phyloP scores from a whole-genome alignment of 345 rosid species.

The Heritiera fomes region DNA sequence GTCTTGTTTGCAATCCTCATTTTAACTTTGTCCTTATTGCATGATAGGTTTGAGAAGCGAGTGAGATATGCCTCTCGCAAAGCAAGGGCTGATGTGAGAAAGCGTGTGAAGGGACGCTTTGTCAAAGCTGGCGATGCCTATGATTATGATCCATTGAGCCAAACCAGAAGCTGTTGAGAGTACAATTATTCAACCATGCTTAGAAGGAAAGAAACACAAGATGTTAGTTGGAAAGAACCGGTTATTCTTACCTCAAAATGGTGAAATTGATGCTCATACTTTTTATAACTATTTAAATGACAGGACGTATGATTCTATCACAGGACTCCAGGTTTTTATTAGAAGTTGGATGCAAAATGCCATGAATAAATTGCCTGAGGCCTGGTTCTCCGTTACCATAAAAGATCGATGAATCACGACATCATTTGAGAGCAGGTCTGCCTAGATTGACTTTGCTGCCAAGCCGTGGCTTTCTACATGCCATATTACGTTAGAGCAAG shows the following conservation, averaged over 20 bases:
- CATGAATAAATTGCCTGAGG: conserved; percentile 28
- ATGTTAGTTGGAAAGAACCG: conserved; percentile 28
- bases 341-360: conserved; percentile 29
- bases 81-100: conserved; percentile 98
- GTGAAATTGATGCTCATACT: conserved; percentile 19
- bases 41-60: conserved; percentile 81
- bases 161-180: conserved; percentile 82
- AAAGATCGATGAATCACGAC: conserved; percentile 22
- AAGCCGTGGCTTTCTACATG: conserved; percentile 8
- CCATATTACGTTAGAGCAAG: conserved; percentile 1
- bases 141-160: conserved; percentile 86
- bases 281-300: conserved; percentile 27
- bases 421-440: conserved; percentile 15
- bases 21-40: background rate
- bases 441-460: conserved; percentile 5
- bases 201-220: conserved; percentile 27
- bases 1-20: background rate
- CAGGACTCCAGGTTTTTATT: conserved; percentile 26
- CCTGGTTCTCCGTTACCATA: conserved; percentile 21
- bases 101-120: conserved; percentile 93
- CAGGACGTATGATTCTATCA: conserved; percentile 33
- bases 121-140: conserved; percentile 96
- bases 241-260: conserved; percentile 29
- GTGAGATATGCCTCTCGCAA: conserved; percentile 97
- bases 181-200: conserved; percentile 33